These are phyloP conservation scores for Yamadazyma dushanensis DNA, from an alignment of 1,139 yeast species.

Conservation along the genomic window DNA sequence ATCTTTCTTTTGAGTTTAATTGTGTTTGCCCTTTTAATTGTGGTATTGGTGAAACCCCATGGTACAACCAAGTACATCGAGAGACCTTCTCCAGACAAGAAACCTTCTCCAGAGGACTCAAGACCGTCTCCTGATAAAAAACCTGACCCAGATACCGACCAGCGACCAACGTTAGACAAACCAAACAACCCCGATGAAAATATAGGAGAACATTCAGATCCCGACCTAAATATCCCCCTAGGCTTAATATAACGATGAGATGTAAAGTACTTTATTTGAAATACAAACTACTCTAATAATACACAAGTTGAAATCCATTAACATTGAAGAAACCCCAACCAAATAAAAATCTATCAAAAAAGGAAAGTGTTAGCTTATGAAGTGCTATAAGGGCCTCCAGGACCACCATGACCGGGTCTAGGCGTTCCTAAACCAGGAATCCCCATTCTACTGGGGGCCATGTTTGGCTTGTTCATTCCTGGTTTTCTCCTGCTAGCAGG, in stretches of 20 bases:
- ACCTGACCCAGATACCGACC: conserved; percentile 1
- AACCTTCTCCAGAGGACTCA: too few relatives aligned
- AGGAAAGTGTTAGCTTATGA: conserved; percentile 8
- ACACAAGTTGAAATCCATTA: background rate
- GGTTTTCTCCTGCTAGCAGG: conserved; percentile 23
- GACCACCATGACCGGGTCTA: conserved; percentile 10
- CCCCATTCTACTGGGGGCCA: conserved; percentile 14
- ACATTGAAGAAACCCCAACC: background rate
- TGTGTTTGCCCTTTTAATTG: conserved; percentile 69
- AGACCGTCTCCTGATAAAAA: background rate
- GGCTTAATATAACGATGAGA: background rate
- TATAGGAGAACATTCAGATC: conserved; percentile 1
- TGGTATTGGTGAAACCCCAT: conserved; percentile 69
- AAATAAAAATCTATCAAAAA: too few relatives aligned
- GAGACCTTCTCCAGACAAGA: conserved; percentile 6
- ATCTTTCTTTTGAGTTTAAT: conserved; percentile 70
- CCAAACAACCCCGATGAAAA: background rate
- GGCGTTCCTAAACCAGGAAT: conserved; percentile 13
- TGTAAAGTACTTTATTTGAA: too few relatives aligned
- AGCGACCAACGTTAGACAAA: conserved; percentile 1
- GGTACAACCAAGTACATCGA: conserved; percentile 25
- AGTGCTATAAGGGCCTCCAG: conserved; percentile 21
- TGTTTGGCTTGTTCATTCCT: conserved; percentile 13
- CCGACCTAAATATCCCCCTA: conserved; percentile 1
- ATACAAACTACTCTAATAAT: background rate